Evolutionary conservation across 768 basidiomycete genomes (phyloP).

Genomic region (Xanthoconium purpureum): DNA sequence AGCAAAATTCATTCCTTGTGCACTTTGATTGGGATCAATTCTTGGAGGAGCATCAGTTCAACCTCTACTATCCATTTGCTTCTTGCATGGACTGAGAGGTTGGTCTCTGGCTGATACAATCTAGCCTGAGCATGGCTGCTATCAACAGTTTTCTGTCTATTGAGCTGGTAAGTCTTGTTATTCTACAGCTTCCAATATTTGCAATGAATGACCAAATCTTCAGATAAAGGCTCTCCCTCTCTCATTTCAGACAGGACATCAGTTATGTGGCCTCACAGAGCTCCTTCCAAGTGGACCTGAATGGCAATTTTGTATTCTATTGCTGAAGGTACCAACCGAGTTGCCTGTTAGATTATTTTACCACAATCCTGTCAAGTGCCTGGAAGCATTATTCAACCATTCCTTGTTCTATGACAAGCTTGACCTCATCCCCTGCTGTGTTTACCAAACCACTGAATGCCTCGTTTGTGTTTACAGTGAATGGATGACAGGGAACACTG

Average conservation of each 20-base stretch:
- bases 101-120: too few relatives aligned
- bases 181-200: too few relatives aligned
- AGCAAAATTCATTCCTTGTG: too few relatives aligned
- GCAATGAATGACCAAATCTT: too few relatives aligned
- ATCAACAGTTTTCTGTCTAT: too few relatives aligned
- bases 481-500: not conserved
- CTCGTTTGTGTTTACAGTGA: not conserved
- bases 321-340: not conserved
- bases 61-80: too few relatives aligned
- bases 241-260: not conserved
- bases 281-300: not conserved
- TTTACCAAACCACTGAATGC: not conserved
- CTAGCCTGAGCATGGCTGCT: too few relatives aligned
- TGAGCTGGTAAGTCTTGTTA: too few relatives aligned
- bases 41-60: too few relatives aligned
- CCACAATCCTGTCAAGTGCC: not conserved
- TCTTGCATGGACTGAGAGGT: too few relatives aligned
- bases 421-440: not conserved
- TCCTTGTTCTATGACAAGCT: not conserved
- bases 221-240: too few relatives aligned
- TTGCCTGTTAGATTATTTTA: not conserved
- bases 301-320: not conserved
- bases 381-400: not conserved
- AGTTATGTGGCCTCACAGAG: not conserved
- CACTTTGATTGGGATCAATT: too few relatives aligned